Conservation (phyloP, 306 rosid species). For the Cucurbita ficifolia region DNA sequence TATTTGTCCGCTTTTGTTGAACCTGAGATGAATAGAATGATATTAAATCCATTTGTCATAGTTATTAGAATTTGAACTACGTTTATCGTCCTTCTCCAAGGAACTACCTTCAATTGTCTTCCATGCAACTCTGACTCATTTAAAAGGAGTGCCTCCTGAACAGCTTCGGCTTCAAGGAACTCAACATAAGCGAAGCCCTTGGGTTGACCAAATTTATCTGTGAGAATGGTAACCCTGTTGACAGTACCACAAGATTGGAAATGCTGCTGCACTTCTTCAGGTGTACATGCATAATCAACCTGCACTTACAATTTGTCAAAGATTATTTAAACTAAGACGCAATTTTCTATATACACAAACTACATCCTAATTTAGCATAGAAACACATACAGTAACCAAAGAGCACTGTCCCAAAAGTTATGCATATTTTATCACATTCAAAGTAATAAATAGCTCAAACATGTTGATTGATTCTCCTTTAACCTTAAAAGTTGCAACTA, state of each 20-base stretch:
- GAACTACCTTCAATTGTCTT: slow-evolving; percentile 74
- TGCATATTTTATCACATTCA: background rate
- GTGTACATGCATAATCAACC: slow-evolving; percentile 97
- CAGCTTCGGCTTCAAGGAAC: slow-evolving; percentile 74
- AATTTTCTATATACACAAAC: slow-evolving; percentile 1
- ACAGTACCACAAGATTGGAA: slow-evolving; percentile 90
- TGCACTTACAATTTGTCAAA: slow-evolving; percentile 25
- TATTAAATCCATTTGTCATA: background rate
- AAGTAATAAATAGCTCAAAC: background rate
- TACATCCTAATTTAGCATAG: background rate
- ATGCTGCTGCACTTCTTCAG: slow-evolving; percentile 98
- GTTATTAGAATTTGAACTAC: background rate
- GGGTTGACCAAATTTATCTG: slow-evolving; percentile 87
- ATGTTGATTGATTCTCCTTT: background rate
- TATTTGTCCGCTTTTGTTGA: slow-evolving; percentile 81
- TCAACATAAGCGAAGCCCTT: slow-evolving; percentile 96
- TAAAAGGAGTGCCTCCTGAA: slow-evolving; percentile 72
- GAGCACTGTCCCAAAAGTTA: background rate
- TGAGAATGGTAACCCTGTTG: slow-evolving; percentile 78
- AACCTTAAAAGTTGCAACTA: background rate
- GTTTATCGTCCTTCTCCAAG: background rate
- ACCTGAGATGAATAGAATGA: slow-evolving; percentile 33
- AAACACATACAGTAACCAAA: background rate
- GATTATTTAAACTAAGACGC: slow-evolving; percentile 2
- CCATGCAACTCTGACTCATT: slow-evolving; percentile 86